Percentiles rank a stretch among this genome's conserved stretches.
phyloP scores from a whole-genome alignment of 192 early-diverging fungal genomes.

The Dimargaris xerosporica region DNA sequence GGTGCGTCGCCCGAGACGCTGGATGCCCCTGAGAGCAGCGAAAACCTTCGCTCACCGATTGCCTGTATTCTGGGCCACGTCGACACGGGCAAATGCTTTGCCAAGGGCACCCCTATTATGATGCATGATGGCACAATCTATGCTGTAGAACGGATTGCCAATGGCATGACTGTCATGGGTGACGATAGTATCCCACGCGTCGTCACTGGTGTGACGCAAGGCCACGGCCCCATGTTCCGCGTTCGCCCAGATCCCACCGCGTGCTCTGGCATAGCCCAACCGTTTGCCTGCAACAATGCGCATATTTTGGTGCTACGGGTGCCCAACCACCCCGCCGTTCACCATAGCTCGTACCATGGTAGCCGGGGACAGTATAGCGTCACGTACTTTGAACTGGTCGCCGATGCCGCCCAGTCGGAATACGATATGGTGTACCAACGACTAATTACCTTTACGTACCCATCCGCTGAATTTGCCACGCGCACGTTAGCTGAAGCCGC shows the following conservation, averaged over 20 bases:
- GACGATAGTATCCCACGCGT: slow-evolving; percentile 30
- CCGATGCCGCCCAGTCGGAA: neutral
- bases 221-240: slow-evolving; percentile 30
- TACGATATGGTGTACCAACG: neutral
- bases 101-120: slow-evolving; percentile 26
- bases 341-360: neutral
- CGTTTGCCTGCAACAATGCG: slow-evolving; percentile 36
- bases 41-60: slow-evolving; percentile 87
- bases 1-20: slow-evolving; percentile 55
- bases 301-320: slow-evolving; percentile 33
- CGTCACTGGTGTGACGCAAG: slow-evolving; percentile 26
- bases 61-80: slow-evolving; percentile 98
- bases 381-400: neutral
- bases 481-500: neutral
- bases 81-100: slow-evolving; percentile 68
- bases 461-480: neutral
- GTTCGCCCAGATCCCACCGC: slow-evolving; percentile 16
- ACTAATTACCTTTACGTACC: neutral
- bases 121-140: slow-evolving; percentile 28
- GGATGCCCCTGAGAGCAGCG: slow-evolving; percentile 48
- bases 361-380: neutral
- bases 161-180: slow-evolving; percentile 29
- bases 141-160: slow-evolving; percentile 26
- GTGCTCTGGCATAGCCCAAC: slow-evolving; percentile 14
- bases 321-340: slow-evolving; percentile 14